Base-by-base conservation (phyloP, 192 early-diverging fungal species). In the Chytriomyces sp. region DNA sequence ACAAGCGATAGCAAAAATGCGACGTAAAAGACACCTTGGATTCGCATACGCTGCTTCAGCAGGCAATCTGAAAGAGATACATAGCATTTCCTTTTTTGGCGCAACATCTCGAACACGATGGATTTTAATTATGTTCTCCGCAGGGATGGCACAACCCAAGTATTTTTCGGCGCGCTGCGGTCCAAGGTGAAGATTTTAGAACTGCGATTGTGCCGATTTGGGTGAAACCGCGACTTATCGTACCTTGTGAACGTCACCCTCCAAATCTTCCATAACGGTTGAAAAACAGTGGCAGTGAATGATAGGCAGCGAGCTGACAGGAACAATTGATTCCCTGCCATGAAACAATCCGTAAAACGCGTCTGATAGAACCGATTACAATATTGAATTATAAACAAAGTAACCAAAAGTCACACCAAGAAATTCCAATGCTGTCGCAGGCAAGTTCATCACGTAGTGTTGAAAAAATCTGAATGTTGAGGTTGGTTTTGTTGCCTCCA, bases 61-160 rank as follows among this genome's bases (percentile, higher is more conserved):
- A 18, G 93, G 92, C 62, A 99, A 80, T 10, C 84, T 71, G 73
- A 99, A 94, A 11, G 93, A 93, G 53, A 98, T 83, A 77, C 98
- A 99, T 75, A 94, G 91, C 98, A 99, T 99, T 43, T 99, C 95
- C 86, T 99, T 99, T 64, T 95, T 96, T 3, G 98, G 98, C 1
- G 98, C 96, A 3, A 99, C 98, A 61, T 93, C 92, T 26, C 98
- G 92, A 1, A 99, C 98, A 79, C 88, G 91, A 77, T 94, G 91
- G 5, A 96, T 83, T 7, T 82, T 80, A 7, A 82, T 60, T 8
- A 85, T 59, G 69, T 84, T 82, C 11, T 82, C 78, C 0, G 69
- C 80, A 10, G 71, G 71, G 23, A 84, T 61, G n/a, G 61, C 50
- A n/a, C 66, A 79, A 5, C 87, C 90, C 49, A 94, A 79, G 8